Base-by-base conservation (phyloP, 2,329 filamentous ascomycete species). In the Hysterium pulicare region DNA sequence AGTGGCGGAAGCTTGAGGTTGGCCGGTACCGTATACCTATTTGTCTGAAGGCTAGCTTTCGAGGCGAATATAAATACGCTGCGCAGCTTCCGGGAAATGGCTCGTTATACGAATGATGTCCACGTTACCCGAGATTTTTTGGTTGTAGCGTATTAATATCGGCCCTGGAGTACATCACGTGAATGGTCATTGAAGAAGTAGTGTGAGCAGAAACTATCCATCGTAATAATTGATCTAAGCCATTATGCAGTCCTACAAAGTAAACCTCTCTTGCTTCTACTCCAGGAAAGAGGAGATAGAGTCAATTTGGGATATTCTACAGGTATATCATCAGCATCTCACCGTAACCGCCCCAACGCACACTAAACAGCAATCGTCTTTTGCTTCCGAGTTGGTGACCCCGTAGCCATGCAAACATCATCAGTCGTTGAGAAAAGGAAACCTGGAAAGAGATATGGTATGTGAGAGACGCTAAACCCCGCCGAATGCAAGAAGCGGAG, bases 381-480 rank as follows among this genome's bases (percentile, higher is more conserved):
- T 13, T 13, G 8, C 13, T 28, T 7, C 24, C 7, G 24, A 13
- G 24, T 7, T 7, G 13, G 16, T 7, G 23, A 21, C 24, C n/a
- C 23, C 37, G 15, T 20, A 31, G 15, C 26, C 37, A 39, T 39
- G 37, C 37, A 39, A 39, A 30, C 37, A 31, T 31, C 37, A 39
- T 39, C 37, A 39, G 11, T 39, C 37, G 21, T 39, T 20, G 23
- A 17, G 37, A 31, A 39, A 20, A 39, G 28, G 24, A 15, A 9
- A 23, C 15, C 10, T 26, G 10, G 37, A 20, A 26, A 39, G 23
- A 31, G 23, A 23, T 30, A 19, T 31, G 17, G 34, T 31, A 39
- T 39, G 13, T 15, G 31, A 39, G 19, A 39, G 11, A 13, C 24
- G 13, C 8, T 28, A 28, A 28, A 13, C 24, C 7, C 24, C 13